A percentile compares a stretch with the other conserved stretches of the same genome.
Evolutionary conservation across 2,329 filamentous ascomycete species (phyloP).

Genomic region (Ilyonectria destructans): DNA sequence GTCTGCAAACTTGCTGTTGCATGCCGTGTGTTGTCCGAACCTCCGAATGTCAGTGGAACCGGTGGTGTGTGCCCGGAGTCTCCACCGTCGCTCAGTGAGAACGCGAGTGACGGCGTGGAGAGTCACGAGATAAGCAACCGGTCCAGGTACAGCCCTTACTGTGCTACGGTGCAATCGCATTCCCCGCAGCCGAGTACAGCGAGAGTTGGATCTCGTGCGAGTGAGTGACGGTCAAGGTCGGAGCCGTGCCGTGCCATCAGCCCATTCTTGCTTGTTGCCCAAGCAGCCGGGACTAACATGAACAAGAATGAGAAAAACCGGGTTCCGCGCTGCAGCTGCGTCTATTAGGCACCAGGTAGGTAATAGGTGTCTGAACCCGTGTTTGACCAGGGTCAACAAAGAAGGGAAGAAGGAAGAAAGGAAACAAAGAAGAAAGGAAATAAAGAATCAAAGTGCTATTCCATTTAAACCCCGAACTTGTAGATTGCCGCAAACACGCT

Average conservation of each 20-base stretch:
- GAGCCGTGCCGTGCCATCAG: constrained; percentile 35
- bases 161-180: constrained; percentile 27
- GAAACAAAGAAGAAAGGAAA: not conserved
- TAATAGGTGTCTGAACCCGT: not conserved
- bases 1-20: constrained; percentile 14
- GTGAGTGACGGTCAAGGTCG: constrained; percentile 28
- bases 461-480: not conserved
- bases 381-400: not conserved
- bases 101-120: constrained; percentile 19
- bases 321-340: not conserved
- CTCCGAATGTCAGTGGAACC: constrained; percentile 42
- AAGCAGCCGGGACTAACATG: constrained; percentile 32
- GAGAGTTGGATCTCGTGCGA: constrained; percentile 42
- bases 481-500: not conserved
- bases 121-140: constrained; percentile 22
- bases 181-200: constrained; percentile 33
- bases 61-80: constrained; percentile 40
- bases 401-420: not conserved
- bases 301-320: constrained; percentile 3
- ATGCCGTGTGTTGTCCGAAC: constrained; percentile 41
- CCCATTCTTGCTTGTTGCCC: constrained; percentile 37
- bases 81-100: constrained; percentile 34
- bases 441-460: not conserved
- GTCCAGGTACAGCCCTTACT: constrained; percentile 6
- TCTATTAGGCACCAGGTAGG: not conserved